Evolutionary conservation across 2,329 filamentous ascomycete species (phyloP).

Genomic region (Penicillium sp.): DNA sequence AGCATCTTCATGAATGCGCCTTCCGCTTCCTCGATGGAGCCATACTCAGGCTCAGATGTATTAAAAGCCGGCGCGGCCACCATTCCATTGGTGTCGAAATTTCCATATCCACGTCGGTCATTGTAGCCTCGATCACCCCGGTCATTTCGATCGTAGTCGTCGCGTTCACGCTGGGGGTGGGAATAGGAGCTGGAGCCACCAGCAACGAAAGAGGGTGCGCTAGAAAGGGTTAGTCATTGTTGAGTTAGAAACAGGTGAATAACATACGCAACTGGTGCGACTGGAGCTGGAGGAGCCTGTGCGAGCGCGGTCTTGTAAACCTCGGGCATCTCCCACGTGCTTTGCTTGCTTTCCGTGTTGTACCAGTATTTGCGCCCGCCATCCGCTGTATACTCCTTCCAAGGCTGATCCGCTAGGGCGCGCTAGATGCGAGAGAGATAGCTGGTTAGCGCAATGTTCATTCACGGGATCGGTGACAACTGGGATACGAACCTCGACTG

Average conservation of each 20-base stretch:
- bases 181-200: constrained; percentile 51
- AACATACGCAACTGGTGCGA: constrained; percentile 49
- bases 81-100: constrained; percentile 43
- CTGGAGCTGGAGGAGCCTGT: constrained; percentile 48
- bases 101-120: constrained; percentile 51
- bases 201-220: constrained; percentile 58
- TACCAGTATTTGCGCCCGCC: constrained; percentile 94
- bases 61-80: constrained; percentile 37
- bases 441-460: constrained; percentile 17
- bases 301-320: constrained; percentile 74
- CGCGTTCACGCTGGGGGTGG: constrained; percentile 48
- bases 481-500: constrained; percentile 65
- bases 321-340: constrained; percentile 92
- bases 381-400: constrained; percentile 87
- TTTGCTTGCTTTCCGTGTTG: constrained; percentile 87
- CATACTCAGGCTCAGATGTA: constrained; percentile 71
- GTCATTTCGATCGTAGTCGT: constrained; percentile 48
- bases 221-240: constrained; percentile 42
- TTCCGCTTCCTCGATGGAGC: constrained; percentile 82
- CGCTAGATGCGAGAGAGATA: constrained; percentile 53
- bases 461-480: background rate
- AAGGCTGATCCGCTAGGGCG: constrained; percentile 77
- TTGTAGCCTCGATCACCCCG: constrained; percentile 23
- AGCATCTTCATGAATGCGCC: constrained; percentile 90
- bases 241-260: background rate